phyloP scores from a whole-genome alignment of 129 eudicot genomes.

The Lactuca sativa region DNA sequence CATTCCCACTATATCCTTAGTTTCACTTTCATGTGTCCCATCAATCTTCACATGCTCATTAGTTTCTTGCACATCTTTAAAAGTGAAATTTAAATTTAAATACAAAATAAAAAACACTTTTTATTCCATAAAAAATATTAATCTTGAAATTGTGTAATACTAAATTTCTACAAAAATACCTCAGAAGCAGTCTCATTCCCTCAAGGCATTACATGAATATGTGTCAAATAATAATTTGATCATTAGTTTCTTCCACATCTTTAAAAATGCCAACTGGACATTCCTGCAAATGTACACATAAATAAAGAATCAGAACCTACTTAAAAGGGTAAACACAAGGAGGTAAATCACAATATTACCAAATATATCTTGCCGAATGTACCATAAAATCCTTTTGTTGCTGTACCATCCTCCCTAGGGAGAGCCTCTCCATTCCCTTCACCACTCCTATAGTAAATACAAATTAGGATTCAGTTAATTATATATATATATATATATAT shows the following conservation, averaged over 20 bases:
- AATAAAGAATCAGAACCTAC: background rate
- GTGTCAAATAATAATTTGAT: too few relatives aligned
- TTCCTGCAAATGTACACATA: conserved; percentile 40
- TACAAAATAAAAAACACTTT: too few relatives aligned
- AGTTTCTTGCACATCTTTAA: too few relatives aligned
- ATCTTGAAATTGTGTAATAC: too few relatives aligned
- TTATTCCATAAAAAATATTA: too few relatives aligned
- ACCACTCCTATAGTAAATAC: conserved; percentile 60
- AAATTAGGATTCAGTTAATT: background rate
- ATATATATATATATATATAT: too few relatives aligned
- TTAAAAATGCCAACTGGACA: conserved; percentile 87
- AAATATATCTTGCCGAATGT: conserved; percentile 59
- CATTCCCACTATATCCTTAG: conserved; percentile 20
- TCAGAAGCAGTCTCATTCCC: too few relatives aligned
- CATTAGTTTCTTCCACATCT: conserved; percentile 46
- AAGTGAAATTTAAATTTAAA: too few relatives aligned
- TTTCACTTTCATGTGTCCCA: conserved; percentile 32
- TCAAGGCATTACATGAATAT: too few relatives aligned
- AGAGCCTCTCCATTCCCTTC: conserved; percentile 73
- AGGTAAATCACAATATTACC: background rate
- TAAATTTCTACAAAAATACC: too few relatives aligned
- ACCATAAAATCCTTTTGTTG: conserved; percentile 76
- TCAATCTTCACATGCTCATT: conserved; percentile 26
- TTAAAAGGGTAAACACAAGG: too few relatives aligned
- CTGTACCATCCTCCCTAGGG: conserved; percentile 74